phyloP scores from a whole-genome alignment of 176 grass and related monocot genomes.

The Avena eriantha region DNA sequence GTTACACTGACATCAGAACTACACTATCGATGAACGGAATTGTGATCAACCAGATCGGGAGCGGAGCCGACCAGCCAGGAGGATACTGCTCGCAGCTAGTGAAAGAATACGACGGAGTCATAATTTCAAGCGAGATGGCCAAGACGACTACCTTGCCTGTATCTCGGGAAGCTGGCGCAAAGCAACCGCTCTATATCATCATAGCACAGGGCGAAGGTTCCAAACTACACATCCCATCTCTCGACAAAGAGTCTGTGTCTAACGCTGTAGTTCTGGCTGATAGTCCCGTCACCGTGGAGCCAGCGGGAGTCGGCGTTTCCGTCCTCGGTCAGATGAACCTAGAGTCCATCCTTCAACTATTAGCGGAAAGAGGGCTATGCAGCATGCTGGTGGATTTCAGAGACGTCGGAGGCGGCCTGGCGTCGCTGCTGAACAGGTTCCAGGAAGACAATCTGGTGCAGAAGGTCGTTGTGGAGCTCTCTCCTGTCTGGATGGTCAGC shows the following conservation, averaged over 20 bases:
- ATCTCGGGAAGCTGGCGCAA: conserved; percentile 65
- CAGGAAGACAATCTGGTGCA: conserved; percentile 65
- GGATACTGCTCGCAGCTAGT: conserved; percentile 81
- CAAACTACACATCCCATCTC: conserved; percentile 54
- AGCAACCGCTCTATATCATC: conserved; percentile 80
- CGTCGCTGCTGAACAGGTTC: conserved; percentile 56
- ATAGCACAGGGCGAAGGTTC: conserved; percentile 50
- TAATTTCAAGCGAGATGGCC: conserved; percentile 73
- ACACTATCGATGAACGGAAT: conserved; percentile 72
- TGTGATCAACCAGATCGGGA: conserved; percentile 59
- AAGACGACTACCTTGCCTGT: conserved; percentile 51
- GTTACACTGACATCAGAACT: conserved; percentile 57
- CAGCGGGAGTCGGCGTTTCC: conserved; percentile 48
- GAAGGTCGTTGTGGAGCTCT: conserved; percentile 80
- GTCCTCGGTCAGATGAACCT: conserved; percentile 62
- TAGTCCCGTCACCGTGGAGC: conserved; percentile 53
- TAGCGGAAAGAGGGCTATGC: conserved; percentile 57
- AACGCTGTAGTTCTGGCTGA: conserved; percentile 63
- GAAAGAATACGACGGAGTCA: conserved; percentile 83
- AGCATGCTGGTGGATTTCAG: conserved; percentile 77
- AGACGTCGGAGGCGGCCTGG: conserved; percentile 46
- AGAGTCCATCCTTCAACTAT: conserved; percentile 57
- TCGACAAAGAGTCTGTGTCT: conserved; percentile 42
- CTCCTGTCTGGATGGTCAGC: conserved; percentile 57
- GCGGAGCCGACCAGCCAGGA: conserved; percentile 52